Base-by-base conservation (phyloP, 208 protist species). In the Leishmania lainsoni region DNA sequence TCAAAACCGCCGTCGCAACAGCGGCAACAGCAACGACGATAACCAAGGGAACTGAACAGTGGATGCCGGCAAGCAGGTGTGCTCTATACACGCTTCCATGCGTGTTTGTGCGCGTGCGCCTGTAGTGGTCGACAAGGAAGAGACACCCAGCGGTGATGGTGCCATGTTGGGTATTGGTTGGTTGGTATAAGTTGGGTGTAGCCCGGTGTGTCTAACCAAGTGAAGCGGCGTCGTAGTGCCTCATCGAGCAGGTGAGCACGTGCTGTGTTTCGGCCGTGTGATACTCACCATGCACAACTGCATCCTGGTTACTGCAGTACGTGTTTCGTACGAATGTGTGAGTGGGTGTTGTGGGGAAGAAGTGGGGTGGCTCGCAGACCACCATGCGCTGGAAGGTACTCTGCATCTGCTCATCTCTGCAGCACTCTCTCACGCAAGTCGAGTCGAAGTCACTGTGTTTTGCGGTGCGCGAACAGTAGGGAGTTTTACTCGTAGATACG, bases 1-100 rank as follows among this genome's bases (percentile, higher is more conserved):
- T 42, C 45, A 76, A 58, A 35, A 39, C 32, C 72, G 74, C 58
- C 54, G 74, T 26, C 51, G 52, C n/a, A 61, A 20, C 16, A 77
- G 20, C 70, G 35, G 26, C 70, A 75, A 56, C 56, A 82, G 32
- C 73, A 86, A 22, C 51, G 45, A 29, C 49, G 58, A 78, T n/a
- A 83, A 79, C 54, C 59, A 70, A 32, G 58, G 76, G 56, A 78
- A 3, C 29, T 54, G 72, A 56, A 16, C 9, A 35, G 48, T 3
- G 16, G 14, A 42, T 76, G 29, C 45, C 29, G 32, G 12, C 29
- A 12, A 76, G n/a, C 14, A 39, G 32, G 45, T 3, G 42, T 42
- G 26, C 22, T 73, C 69, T 73, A 29, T 16, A 51, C 22, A 48
- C 20, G 45, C 69, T n/a, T 73, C n/a, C 26, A 9, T 73, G 42